Conservation (phyloP, 2,329 filamentous ascomycete species). For the Penicillium sp. region DNA sequence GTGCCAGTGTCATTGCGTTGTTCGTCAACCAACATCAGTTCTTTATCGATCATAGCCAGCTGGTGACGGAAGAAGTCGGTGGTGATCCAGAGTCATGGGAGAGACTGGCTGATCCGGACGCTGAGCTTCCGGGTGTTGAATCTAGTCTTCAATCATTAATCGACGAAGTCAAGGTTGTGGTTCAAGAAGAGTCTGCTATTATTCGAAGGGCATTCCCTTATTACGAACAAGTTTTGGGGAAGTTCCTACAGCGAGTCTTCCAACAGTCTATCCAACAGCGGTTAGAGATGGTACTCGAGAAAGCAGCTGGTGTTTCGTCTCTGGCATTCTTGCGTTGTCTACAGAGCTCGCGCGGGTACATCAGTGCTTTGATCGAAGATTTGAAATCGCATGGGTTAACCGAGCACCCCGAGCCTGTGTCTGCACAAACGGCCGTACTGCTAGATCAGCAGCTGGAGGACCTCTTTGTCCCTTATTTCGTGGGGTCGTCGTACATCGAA, state of each 20-base stretch:
- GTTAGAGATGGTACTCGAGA: slow-evolving; percentile 91
- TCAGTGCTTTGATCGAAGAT: slow-evolving; percentile 82
- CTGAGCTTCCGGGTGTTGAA: slow-evolving; percentile 85
- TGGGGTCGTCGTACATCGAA: slow-evolving; percentile 63
- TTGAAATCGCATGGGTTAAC: slow-evolving; percentile 91
- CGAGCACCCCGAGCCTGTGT: slow-evolving; percentile 88
- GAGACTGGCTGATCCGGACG: slow-evolving; percentile 86
- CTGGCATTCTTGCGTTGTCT: slow-evolving; percentile 86
- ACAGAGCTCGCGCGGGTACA: slow-evolving; percentile 86
- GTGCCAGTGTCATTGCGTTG: slow-evolving; percentile 86
- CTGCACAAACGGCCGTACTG: slow-evolving; percentile 71
- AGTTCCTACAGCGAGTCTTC: slow-evolving; percentile 93
- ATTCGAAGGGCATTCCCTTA: slow-evolving; percentile 96
- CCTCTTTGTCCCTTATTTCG: slow-evolving; percentile 63
- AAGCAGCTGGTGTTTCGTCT: slow-evolving; percentile 86
- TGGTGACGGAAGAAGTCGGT: slow-evolving; percentile 78
- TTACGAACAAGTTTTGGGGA: slow-evolving; percentile 86
- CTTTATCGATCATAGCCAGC: slow-evolving; percentile 92
- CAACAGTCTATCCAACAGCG: slow-evolving; percentile 97
- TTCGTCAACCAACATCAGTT: slow-evolving; percentile 99
- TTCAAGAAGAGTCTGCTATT: slow-evolving; percentile 95
- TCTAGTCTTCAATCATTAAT: slow-evolving; percentile 86
- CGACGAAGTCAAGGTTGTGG: slow-evolving; percentile 90
- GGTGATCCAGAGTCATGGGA: slow-evolving; percentile 71
- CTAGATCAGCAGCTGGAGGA: slow-evolving; percentile 67